Evolutionary conservation across 257 asterid species (phyloP).

Genomic region (Cruciata laevipes): DNA sequence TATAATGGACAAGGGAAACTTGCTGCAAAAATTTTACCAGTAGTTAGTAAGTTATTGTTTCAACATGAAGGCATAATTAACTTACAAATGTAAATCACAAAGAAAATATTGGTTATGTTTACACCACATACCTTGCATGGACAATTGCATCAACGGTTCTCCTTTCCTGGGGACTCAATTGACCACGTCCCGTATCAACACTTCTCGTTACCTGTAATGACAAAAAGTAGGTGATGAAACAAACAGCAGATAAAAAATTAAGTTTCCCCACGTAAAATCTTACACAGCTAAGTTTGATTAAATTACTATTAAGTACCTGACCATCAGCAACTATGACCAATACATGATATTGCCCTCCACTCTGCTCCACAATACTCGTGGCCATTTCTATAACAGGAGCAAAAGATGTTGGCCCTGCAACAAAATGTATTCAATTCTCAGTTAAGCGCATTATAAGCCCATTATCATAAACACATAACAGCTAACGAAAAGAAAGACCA

Average conservation of each 20-base stretch:
- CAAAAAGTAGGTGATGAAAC: neutral
- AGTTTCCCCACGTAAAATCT: neutral
- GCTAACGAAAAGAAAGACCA: conserved; percentile 12
- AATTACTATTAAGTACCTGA: conserved; percentile 43
- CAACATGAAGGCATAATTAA: neutral
- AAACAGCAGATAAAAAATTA: neutral
- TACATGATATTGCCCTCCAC: conserved; percentile 91
- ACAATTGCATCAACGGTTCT: conserved; percentile 93
- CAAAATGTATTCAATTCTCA: conserved; percentile 20
- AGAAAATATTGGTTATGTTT: conserved; percentile 2
- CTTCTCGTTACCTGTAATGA: conserved; percentile 82
- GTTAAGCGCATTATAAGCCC: neutral
- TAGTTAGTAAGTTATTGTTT: neutral
- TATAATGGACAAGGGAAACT: conserved; percentile 78
- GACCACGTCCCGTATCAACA: conserved; percentile 73
- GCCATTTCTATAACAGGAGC: conserved; percentile 90
- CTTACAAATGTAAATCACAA: neutral
- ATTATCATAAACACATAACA: conserved; percentile 9
- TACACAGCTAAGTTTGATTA: neutral
- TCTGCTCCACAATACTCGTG: conserved; percentile 75
- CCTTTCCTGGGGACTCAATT: conserved; percentile 84
- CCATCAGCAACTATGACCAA: conserved; percentile 92
- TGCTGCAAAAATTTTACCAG: conserved; percentile 42
- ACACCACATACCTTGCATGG: conserved; percentile 57
- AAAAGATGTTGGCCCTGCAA: conserved; percentile 93